Conservation (phyloP, 2,329 filamentous ascomycete species). For the Fusarium torreyae region DNA sequence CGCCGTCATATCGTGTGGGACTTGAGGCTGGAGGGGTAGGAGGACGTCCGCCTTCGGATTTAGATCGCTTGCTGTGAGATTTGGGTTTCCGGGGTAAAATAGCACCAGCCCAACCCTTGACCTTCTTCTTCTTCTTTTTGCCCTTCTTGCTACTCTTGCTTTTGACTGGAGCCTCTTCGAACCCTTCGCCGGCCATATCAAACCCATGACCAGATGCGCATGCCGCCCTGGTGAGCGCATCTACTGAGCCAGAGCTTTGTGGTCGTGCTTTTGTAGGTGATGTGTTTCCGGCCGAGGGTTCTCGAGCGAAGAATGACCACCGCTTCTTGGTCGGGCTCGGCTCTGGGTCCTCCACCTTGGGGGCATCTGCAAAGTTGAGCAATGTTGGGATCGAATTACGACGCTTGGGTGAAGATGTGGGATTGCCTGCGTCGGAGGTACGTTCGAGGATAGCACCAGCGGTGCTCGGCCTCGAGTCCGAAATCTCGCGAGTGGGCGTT, state of each 20-base stretch:
- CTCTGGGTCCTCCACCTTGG: constrained; percentile 55
- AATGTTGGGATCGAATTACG: constrained; percentile 74
- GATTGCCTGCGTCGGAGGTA: constrained; percentile 43
- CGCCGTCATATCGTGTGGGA: constrained; percentile 49
- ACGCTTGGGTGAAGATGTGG: constrained; percentile 60
- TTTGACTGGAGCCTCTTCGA: constrained; percentile 41
- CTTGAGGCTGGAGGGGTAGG: constrained; percentile 63
- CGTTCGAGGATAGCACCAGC: constrained; percentile 79
- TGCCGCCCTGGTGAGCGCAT: constrained; percentile 53
- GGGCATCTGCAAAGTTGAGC: constrained; percentile 57
- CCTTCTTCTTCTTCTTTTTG: constrained; percentile 73
- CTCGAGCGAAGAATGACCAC: constrained; percentile 75
- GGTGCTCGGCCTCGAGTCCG: constrained; percentile 75
- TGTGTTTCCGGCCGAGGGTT: constrained; percentile 64
- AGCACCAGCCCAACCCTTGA: constrained; percentile 80
- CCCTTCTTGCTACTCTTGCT: constrained; percentile 54
- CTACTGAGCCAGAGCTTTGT: constrained; percentile 63
- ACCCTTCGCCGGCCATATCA: constrained; percentile 48
- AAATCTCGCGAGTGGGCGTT: constrained; percentile 59
- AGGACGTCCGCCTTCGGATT: constrained; percentile 57
- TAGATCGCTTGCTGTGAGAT: constrained; percentile 61
- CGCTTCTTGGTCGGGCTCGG: constrained; percentile 70
- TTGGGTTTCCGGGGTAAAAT: constrained; percentile 76
- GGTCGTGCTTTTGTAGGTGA: constrained; percentile 65
- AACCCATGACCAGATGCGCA: constrained; percentile 57